Base-by-base conservation (phyloP, 805 yeast species). In the Pichia nakasei region DNA sequence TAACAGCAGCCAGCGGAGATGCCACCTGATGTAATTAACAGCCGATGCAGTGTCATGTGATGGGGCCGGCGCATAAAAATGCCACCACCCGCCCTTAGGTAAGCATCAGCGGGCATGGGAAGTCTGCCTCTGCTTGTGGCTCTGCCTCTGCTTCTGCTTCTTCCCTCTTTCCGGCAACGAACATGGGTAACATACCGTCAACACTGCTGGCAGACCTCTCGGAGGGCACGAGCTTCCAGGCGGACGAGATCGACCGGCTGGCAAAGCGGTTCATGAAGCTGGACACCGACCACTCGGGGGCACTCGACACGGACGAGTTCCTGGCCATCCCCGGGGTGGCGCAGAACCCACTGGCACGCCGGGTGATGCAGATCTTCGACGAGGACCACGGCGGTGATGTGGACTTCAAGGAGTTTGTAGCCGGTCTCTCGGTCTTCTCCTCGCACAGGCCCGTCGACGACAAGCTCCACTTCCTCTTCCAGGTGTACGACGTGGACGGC, bases 301-400 rank as follows among this genome's bases (percentile, higher is more conserved):
- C 94, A 7, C 84, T 93, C 38, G 97, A 93, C 48, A 84, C 82
- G 53, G 80, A 79, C 35, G 99, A 93, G 63, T 91, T 94, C 57
- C 69, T 91, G 53, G 77, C 87, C 1, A 91, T 93, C 33, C 98
- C 98, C 0, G 96, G 97, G 0, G 87, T 93, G 22, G 77, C 86
- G 5, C 73, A 82, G 22, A 93, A 93, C 56, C 98, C 98, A 5
- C 69, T 93, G 41, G 96, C 97, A 0, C 68, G 80, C 7, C 72
- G 99, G 41, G 77, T 93, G 45, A 84, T 94, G 73, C 97, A 93
- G 52, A 89, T 93, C 18, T 88, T 93, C 63, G 99, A 93, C 60
- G 81, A 80, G 46, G 96, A 93, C 59, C 85, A 87, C 13, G 82
- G 86, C 50, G 98, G 97, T 2, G 85, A 83, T 49, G 86, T 93